These are phyloP conservation scores for Fraxinus ornus DNA, from an alignment of 305 asterid species.

Conservation along the genomic window DNA sequence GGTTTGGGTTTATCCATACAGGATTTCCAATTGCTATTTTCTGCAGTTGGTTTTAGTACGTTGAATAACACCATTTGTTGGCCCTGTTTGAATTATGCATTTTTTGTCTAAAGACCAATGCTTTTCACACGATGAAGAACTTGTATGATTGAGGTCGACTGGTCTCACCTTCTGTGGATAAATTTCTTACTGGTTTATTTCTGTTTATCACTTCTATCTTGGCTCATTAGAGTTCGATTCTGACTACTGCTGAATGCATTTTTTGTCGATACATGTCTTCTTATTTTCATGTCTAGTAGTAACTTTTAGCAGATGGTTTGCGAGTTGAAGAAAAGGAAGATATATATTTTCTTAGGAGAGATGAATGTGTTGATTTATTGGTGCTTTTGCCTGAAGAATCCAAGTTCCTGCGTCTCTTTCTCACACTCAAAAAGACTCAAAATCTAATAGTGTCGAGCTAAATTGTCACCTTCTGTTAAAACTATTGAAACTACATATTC, in stretches of 20 bases:
- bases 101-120: not conserved
- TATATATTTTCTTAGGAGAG: not conserved
- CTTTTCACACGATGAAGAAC: not conserved
- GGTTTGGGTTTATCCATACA: conserved; percentile 21
- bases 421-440: not conserved
- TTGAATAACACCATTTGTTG: conserved; percentile 18
- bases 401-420: not conserved
- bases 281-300: not conserved
- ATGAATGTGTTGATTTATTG: not conserved
- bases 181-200: not conserved
- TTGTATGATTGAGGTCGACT: not conserved
- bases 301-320: not conserved
- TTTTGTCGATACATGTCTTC: not conserved
- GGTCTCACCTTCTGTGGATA: not conserved
- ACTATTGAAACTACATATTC: not conserved
- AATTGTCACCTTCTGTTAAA: not conserved
- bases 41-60: conserved; percentile 16
- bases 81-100: conserved; percentile 3
- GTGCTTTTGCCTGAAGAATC: not conserved
- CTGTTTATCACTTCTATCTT: not conserved
- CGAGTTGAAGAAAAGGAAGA: not conserved
- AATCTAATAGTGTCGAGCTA: not conserved
- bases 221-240: not conserved
- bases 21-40: conserved; percentile 11
- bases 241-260: not conserved